These are phyloP conservation scores for Melastoma malabathricum DNA, from an alignment of 345 rosid genomes.

Conservation along the genomic window DNA sequence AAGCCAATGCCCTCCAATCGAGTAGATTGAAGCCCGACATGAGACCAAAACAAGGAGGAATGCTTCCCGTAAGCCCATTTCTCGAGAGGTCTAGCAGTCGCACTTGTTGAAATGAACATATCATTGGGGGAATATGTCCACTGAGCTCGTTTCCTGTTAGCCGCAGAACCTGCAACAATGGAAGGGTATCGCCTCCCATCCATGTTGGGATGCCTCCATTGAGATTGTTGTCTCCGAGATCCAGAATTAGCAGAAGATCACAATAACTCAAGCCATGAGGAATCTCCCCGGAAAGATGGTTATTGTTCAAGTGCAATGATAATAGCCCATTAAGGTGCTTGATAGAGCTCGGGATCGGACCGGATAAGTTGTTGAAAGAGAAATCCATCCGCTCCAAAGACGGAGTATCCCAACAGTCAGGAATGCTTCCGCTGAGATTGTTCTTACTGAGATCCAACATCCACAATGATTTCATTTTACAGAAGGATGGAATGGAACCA, in stretches of 20 bases:
- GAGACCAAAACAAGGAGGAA: no score
- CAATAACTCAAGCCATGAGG: neutral
- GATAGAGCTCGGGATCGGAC: neutral
- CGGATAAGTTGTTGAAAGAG: conserved; percentile 1
- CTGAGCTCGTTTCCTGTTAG: no score
- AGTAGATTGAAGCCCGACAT: no score
- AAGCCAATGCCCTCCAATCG: no score
- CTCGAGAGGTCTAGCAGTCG: no score
- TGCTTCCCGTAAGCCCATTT: no score
- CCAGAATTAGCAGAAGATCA: neutral
- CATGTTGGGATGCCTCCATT: conserved; percentile 4
- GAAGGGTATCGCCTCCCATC: no score
- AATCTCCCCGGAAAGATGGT: conserved; percentile 5
- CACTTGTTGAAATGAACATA: no score
- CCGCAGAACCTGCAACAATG: no score
- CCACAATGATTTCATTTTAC: no score
- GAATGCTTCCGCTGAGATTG: conserved; percentile 1
- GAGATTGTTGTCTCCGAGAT: conserved; percentile 4
- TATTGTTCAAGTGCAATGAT: conserved; percentile 8
- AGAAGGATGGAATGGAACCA: no score
- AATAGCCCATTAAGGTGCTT: accelerated
- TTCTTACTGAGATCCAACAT: neutral
- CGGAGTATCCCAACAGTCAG: neutral
- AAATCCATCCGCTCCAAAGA: neutral
- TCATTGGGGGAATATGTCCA: no score